Evolutionary conservation across 495 filamentous ascomycete species (phyloP).

Genomic region (Aspergillus bridgeri): DNA sequence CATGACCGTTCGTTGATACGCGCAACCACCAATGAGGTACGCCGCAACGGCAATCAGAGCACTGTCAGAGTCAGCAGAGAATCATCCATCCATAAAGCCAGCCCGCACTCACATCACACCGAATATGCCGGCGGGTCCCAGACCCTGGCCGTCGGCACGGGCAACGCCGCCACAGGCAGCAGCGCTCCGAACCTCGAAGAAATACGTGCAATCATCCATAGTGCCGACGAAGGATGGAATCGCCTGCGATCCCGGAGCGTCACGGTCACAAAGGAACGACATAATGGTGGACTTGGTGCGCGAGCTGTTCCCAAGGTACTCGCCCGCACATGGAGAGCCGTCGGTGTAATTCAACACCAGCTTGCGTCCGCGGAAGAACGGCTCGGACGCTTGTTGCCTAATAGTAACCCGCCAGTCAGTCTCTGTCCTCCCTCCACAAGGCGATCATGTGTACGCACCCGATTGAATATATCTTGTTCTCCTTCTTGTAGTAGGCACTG

Average conservation of each 20-base stretch:
- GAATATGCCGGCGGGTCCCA: constrained; percentile 87
- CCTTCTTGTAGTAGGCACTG: constrained; percentile 80
- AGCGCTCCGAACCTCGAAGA: constrained; percentile 88
- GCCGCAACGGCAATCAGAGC: constrained; percentile 73
- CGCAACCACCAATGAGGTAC: constrained; percentile 87
- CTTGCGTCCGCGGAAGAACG: constrained; percentile 81
- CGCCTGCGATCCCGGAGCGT: constrained; percentile 56
- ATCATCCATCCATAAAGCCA: background rate
- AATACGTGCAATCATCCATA: constrained; percentile 89
- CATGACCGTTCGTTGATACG: constrained; percentile 93
- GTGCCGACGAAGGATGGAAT: constrained; percentile 78
- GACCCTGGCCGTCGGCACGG: constrained; percentile 56
- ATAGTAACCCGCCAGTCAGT: background rate
- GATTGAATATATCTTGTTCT: constrained; percentile 75
- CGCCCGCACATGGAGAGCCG: constrained; percentile 71
- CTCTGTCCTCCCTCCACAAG: background rate
- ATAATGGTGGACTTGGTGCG: constrained; percentile 83
- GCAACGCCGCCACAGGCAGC: constrained; percentile 76
- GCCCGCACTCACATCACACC: constrained; percentile 70
- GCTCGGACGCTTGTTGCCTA: constrained; percentile 64
- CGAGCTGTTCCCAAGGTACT: constrained; percentile 32
- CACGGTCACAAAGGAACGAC: constrained; percentile 88
- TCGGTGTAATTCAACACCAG: constrained; percentile 88
- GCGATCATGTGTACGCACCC: constrained; percentile 54
- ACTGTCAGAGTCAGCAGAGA: constrained; percentile 25